phyloP scores from a whole-genome alignment of 2,329 filamentous ascomycete genomes.

The Aspergillus udagawae region DNA sequence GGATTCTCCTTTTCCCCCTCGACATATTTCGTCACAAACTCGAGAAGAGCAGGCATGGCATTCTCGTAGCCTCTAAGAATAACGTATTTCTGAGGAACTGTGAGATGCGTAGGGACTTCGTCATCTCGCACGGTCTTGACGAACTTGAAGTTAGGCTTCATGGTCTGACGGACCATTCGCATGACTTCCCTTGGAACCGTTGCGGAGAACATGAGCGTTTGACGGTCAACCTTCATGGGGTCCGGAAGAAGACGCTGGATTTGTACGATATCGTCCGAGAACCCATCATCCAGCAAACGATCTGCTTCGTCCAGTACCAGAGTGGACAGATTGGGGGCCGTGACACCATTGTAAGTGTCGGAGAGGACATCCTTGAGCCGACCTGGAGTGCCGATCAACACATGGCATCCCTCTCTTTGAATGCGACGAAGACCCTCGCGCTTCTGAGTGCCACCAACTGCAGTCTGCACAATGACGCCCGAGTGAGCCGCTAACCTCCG shows the following conservation, averaged over 20 bases:
- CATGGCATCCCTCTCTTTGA: conserved; percentile 72
- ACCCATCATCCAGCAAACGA: conserved; percentile 64
- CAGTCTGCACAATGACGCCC: conserved; percentile 65
- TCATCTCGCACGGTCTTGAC: conserved; percentile 81
- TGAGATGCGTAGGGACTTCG: conserved; percentile 79
- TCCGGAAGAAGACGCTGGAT: conserved; percentile 63
- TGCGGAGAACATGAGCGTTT: conserved; percentile 93
- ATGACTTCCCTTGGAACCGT: conserved; percentile 85
- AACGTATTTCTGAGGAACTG: conserved; percentile 75
- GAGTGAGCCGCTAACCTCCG: conserved; percentile 62
- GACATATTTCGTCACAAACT: conserved; percentile 65
- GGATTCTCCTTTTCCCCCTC: conserved; percentile 36
- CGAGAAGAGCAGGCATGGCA: conserved; percentile 69
- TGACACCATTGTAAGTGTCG: conserved; percentile 60
- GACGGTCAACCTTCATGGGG: conserved; percentile 61
- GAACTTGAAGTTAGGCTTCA: conserved; percentile 82
- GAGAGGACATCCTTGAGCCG: conserved; percentile 76
- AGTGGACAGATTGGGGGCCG: conserved; percentile 57
- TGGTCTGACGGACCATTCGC: conserved; percentile 68
- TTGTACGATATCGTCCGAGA: conserved; percentile 60
- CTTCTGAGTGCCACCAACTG: conserved; percentile 92
- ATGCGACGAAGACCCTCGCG: conserved; percentile 62
- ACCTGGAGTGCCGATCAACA: conserved; percentile 87
- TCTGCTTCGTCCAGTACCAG: conserved; percentile 66
- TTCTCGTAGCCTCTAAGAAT: conserved; percentile 68